Percentiles rank a stretch among this genome's conserved stretches.
Evolutionary conservation across 2,329 filamentous ascomycete genomes (phyloP).

Genomic region (Cercospora zeina): DNA sequence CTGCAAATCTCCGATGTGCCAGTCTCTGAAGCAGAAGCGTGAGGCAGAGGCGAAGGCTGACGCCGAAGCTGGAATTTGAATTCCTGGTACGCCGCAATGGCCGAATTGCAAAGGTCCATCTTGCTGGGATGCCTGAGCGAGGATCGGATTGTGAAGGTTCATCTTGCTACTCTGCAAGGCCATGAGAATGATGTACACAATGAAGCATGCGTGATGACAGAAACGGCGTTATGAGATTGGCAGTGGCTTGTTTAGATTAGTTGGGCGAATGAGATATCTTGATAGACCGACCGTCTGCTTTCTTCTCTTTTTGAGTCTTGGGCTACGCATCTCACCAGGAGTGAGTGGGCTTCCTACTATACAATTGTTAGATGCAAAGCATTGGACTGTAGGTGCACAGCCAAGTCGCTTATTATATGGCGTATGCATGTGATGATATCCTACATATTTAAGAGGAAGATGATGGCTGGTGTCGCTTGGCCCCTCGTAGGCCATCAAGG

Average conservation of each 20-base stretch:
- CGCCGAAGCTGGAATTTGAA: not conserved
- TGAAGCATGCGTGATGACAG: not conserved
- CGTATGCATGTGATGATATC: not conserved
- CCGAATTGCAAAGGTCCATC: not conserved
- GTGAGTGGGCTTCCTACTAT: not conserved
- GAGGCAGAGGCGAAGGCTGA: not conserved
- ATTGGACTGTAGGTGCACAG: not conserved
- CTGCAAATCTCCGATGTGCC: not conserved
- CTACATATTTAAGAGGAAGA: not conserved
- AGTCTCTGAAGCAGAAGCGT: conserved; percentile 1
- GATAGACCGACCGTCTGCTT: not conserved
- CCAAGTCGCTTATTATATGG: not conserved
- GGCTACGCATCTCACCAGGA: not conserved
- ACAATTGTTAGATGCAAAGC: not conserved
- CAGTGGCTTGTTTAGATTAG: not conserved
- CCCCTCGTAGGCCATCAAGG: not conserved
- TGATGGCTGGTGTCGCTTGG: not conserved
- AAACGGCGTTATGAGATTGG: not conserved
- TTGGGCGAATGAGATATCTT: not conserved
- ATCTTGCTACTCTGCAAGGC: not conserved
- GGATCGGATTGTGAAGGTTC: not conserved
- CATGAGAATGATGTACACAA: not conserved
- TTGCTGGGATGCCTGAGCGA: not conserved
- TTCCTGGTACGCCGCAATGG: not conserved
- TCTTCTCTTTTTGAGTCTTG: not conserved